Conservation (phyloP, 441 rosid genomes). For the Populus hybrid region DNA sequence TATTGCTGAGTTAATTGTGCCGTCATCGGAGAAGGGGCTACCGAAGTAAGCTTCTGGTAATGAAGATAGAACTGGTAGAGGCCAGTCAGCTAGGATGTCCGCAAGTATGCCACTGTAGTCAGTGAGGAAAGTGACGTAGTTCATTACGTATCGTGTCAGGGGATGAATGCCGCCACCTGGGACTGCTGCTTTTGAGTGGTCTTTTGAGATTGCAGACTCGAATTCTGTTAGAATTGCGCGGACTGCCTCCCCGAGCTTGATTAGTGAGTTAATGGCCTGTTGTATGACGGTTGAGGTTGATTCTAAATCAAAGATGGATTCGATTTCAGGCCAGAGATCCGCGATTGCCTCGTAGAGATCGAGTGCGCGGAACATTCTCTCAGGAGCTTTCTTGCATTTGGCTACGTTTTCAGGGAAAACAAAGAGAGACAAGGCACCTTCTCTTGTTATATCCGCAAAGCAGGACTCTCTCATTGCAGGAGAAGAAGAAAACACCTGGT, state of each 20-base stretch:
- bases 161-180: constrained; percentile 84
- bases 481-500: constrained; percentile 58
- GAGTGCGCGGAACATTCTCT: constrained; percentile 68
- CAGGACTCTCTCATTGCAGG: constrained; percentile 45
- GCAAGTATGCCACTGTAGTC: constrained; percentile 60
- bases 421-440: constrained; percentile 59
- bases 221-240: constrained; percentile 57
- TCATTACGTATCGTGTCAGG: constrained; percentile 82
- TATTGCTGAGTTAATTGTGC: constrained; percentile 38
- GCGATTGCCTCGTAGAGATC: constrained; percentile 72
- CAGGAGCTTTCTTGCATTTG: constrained; percentile 57
- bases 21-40: constrained; percentile 25
- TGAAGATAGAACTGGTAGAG: constrained; percentile 32
- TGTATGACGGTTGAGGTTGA: constrained; percentile 43
- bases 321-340: constrained; percentile 50
- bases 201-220: constrained; percentile 61
- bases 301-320: constrained; percentile 55
- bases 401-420: constrained; percentile 58
- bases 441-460: constrained; percentile 52
- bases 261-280: constrained; percentile 51
- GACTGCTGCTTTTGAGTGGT: constrained; percentile 45
- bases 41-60: constrained; percentile 53
- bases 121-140: constrained; percentile 57
- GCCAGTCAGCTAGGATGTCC: constrained; percentile 54
- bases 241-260: constrained; percentile 53